Base-by-base conservation (phyloP, 768 basidiomycete genomes). In the button mushroom (Agaricus bisporus) region DNA sequence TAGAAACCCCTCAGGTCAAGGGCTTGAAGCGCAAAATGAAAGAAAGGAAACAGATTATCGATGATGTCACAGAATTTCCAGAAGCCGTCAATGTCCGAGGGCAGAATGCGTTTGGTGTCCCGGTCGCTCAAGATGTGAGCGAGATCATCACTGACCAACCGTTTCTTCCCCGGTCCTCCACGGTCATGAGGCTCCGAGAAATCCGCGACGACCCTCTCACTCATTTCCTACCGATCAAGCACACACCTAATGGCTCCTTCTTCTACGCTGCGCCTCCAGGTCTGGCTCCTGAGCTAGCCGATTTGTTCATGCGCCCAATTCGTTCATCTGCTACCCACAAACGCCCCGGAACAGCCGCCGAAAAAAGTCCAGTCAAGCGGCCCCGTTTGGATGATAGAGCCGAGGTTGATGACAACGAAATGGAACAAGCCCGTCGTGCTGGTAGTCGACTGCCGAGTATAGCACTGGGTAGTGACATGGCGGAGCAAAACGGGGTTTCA, bases 1-100 rank as follows among this genome's bases (percentile, higher is more conserved):
- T 71, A 26, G 75, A 73, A 48, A 58, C 59, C 32, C 48, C 59
- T 37, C 47, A 62, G 35, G 75, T 61, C 62, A 54, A 37, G 48
- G 59, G 28, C 56, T 32, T 32, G 32, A 66, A 56, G 63, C 64
- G 55, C 52, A 79, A 84, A 67, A 59, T 67, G 35, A 83, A 80
- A 59, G 85, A 87, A 63, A 91, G 86, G 76, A 95, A 88, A 68
- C 86, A 90, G 59, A 90, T 94, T 42, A 88, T 95, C 51, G 95
- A 98, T 66, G 78, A 81, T n/a, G 81, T 91, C 41, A 94, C 88
- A 6, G 94, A 98, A 67, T 79, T 94, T 41, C 76, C 79, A 41
- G 82, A 83, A 54, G 82, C 83, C 2, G 79, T 78, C 22, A 78
- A 81, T 48, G 78, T 82, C 39, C 79, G 85, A 43, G 78, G 82